phyloP scores from a whole-genome alignment of 2,329 filamentous ascomycete genomes.

The Fusarium sp. region DNA sequence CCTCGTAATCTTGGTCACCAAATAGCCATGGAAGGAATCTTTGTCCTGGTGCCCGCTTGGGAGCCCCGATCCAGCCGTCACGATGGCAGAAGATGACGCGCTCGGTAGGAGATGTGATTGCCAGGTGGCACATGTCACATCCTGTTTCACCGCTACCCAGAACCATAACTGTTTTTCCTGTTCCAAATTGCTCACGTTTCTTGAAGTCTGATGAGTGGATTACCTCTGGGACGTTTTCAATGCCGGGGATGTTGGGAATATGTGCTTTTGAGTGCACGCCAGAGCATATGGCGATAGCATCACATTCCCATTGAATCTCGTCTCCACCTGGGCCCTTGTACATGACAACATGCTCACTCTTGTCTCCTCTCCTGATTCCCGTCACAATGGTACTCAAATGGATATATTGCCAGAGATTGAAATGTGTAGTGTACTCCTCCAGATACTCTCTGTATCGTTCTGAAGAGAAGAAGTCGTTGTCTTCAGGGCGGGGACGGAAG shows the following conservation, averaged over 20 bases:
- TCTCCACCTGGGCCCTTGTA: not conserved
- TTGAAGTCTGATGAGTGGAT: conserved; percentile 9
- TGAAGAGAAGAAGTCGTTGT: conserved; percentile 1
- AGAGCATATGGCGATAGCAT: conserved; percentile 8
- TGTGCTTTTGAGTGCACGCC: conserved; percentile 3
- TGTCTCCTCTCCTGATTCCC: not conserved
- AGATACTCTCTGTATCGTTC: conserved; percentile 1
- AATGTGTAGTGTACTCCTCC: not conserved
- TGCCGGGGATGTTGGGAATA: not conserved
- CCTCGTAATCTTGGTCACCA: not conserved
- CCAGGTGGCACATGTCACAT: conserved; percentile 10
- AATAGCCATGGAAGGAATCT: not conserved
- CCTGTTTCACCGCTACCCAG: conserved; percentile 1
- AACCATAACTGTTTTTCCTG: conserved; percentile 6
- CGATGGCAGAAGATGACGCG: conserved; percentile 1
- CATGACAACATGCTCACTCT: not conserved
- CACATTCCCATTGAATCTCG: not conserved
- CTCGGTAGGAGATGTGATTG: conserved; percentile 4
- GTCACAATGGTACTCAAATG: not conserved
- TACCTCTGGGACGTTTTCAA: not conserved
- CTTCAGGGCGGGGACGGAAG: not conserved
- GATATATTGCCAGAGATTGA: not conserved
- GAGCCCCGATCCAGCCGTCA: conserved; percentile 13
- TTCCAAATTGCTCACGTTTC: not conserved
- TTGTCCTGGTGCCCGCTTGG: not conserved